A percentile compares a stretch with the other conserved stretches of the same genome.
phyloP scores from a whole-genome alignment of 2,329 filamentous ascomycete species.

The Gnomoniopsis smithogilvyi region DNA sequence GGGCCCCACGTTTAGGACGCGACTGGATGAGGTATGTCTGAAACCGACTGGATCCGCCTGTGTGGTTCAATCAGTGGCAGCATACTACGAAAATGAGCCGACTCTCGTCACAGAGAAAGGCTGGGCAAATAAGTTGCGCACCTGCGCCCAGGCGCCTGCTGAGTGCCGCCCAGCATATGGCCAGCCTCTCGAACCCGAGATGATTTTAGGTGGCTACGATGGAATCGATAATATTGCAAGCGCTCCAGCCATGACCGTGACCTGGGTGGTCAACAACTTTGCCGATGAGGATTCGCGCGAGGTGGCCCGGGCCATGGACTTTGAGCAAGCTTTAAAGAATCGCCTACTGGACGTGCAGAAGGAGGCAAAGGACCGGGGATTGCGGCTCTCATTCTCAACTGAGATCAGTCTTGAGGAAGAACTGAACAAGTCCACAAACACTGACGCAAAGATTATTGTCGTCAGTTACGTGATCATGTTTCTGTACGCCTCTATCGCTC shows the following conservation, averaged over 20 bases:
- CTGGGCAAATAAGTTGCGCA: constrained; percentile 70
- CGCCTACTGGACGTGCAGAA: constrained; percentile 73
- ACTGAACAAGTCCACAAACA: constrained; percentile 96
- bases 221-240: constrained; percentile 63
- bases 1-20: constrained; percentile 64
- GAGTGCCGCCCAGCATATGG: constrained; percentile 84
- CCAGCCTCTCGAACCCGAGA: constrained; percentile 80
- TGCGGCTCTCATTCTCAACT: constrained; percentile 90
- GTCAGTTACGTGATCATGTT: constrained; percentile 99
- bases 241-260: constrained; percentile 78
- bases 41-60: constrained; percentile 88
- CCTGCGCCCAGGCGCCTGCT: constrained; percentile 77
- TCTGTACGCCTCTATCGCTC: constrained; percentile 86
- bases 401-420: constrained; percentile 95
- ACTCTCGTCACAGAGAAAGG: constrained; percentile 56
- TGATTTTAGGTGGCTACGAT: constrained; percentile 81
- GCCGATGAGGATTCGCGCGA: constrained; percentile 66
- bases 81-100: constrained; percentile 75
- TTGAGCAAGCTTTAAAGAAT: constrained; percentile 76
- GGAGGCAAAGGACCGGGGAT: constrained; percentile 73
- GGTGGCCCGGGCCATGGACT: constrained; percentile 77
- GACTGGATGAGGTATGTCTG: constrained; percentile 83
- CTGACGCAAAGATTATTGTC: constrained; percentile 92
- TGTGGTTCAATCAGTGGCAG: constrained; percentile 87
- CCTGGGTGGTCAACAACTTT: constrained; percentile 92